Conservation (phyloP, 2,329 filamentous ascomycete genomes). For the Exophiala lecanii-corni region DNA sequence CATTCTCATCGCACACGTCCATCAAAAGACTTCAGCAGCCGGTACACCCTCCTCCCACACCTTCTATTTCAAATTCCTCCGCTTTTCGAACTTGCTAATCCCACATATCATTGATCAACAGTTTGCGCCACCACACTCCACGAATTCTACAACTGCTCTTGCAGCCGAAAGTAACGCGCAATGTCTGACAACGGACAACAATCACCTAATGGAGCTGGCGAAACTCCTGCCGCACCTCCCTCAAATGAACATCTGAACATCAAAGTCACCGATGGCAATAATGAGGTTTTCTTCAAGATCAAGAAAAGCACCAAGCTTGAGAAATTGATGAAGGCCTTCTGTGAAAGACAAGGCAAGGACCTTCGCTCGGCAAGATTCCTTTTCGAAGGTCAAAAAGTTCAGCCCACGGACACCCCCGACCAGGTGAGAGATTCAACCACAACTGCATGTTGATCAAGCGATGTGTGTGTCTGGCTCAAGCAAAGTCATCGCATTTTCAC, state of each 20-base stretch:
- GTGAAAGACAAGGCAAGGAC: conserved; percentile 89
- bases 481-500: no score
- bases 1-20: no score
- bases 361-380: conserved; percentile 82
- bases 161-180: neutral
- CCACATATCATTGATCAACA: no score
- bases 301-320: conserved; percentile 93
- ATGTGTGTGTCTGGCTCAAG: no score
- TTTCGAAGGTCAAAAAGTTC: conserved; percentile 91
- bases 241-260: conserved; percentile 88
- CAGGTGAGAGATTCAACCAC: conserved; percentile 69
- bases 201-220: conserved; percentile 24
- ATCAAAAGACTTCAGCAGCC: no score
- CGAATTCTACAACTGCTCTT: neutral
- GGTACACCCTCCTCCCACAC: no score
- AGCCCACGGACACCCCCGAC: conserved; percentile 83
- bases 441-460: no score
- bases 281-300: conserved; percentile 99
- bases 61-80: no score
- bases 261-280: conserved; percentile 99
- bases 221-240: conserved; percentile 23
- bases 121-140: neutral
- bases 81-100: no score
- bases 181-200: conserved; percentile 27
- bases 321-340: conserved; percentile 98